These are phyloP conservation scores for Straminergon stramineum DNA, from an alignment of 225 moss, liverwort and hornwort genomes.

Conservation along the genomic window DNA sequence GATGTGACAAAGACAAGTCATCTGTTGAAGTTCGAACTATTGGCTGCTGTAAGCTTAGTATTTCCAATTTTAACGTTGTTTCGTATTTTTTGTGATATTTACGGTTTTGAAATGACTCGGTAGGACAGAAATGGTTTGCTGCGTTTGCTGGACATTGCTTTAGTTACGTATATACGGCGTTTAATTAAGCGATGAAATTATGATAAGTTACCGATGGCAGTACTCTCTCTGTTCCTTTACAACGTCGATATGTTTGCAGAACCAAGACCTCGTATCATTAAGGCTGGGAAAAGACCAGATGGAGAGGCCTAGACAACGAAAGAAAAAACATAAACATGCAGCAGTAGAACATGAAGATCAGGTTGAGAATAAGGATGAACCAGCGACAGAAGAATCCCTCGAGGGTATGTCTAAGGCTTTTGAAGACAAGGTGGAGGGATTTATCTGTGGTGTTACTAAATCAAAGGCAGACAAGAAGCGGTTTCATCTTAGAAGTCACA, in stretches of 20 bases:
- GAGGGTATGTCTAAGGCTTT: conserved; percentile 59
- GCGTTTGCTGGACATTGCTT: background rate
- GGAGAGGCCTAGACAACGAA: conserved; percentile 24
- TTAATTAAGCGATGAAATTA: background rate
- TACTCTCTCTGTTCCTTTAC: background rate
- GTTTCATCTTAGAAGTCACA: conserved; percentile 45
- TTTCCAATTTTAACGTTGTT: background rate
- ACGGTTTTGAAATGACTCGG: background rate
- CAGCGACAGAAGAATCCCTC: conserved; percentile 16
- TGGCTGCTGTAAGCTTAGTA: conserved; percentile 56
- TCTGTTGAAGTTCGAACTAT: conserved; percentile 79
- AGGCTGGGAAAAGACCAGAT: conserved; percentile 63
- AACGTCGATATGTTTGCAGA: conserved; percentile 30
- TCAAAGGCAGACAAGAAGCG: conserved; percentile 53
- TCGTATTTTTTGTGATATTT: background rate
- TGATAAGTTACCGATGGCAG: background rate
- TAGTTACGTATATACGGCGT: background rate
- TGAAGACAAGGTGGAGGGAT: conserved; percentile 50
- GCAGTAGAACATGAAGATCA: background rate
- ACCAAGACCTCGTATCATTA: conserved; percentile 73
- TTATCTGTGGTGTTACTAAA: conserved; percentile 23
- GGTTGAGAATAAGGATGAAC: background rate
- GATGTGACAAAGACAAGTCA: conserved; percentile 90
- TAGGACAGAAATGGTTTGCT: background rate
- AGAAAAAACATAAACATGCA: conserved; percentile 1